A percentile compares a stretch with the other conserved stretches of the same genome.
Evolutionary conservation across 2,329 filamentous ascomycete species (phyloP).

Genomic region (Seiridium unicorne): DNA sequence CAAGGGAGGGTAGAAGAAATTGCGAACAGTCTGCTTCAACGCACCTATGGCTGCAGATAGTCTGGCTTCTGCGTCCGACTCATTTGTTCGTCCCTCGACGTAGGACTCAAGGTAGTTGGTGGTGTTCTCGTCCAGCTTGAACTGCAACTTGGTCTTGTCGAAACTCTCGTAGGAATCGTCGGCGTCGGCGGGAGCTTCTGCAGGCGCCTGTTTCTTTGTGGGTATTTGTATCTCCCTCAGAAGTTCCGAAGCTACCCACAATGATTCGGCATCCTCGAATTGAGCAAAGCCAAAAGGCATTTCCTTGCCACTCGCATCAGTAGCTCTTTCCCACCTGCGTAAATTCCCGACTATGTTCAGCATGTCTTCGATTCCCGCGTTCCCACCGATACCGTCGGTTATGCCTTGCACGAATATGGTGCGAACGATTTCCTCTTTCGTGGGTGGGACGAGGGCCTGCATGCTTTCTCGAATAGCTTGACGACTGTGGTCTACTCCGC

Average conservation of each 20-base stretch:
- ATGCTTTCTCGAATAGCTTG: constrained; percentile 66
- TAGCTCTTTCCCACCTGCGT: constrained; percentile 80
- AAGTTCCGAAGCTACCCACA: constrained; percentile 81
- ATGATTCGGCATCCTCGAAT: constrained; percentile 86
- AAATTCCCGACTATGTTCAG: constrained; percentile 75
- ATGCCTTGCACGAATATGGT: constrained; percentile 90
- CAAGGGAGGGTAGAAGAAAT: constrained; percentile 67
- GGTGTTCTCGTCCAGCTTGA: constrained; percentile 80
- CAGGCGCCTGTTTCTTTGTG: constrained; percentile 66
- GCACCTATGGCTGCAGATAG: constrained; percentile 67
- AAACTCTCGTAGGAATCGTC: constrained; percentile 51
- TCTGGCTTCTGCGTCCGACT: constrained; percentile 62
- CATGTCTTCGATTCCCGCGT: constrained; percentile 77
- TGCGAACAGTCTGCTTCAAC: constrained; percentile 66
- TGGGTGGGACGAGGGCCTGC: constrained; percentile 76
- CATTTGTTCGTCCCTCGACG: constrained; percentile 64
- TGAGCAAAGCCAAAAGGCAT: constrained; percentile 93
- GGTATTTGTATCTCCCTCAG: constrained; percentile 82
- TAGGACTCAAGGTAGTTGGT: constrained; percentile 83
- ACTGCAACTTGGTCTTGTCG: constrained; percentile 69
- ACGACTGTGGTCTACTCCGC: constrained; percentile 65
- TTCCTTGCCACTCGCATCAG: constrained; percentile 64
- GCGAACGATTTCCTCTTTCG: constrained; percentile 83
- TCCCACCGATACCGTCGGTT: constrained; percentile 72
- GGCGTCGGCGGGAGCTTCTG: constrained; percentile 37